phyloP scores from a whole-genome alignment of 805 yeast genomes.

The Metschnikowia amazonensis region DNA sequence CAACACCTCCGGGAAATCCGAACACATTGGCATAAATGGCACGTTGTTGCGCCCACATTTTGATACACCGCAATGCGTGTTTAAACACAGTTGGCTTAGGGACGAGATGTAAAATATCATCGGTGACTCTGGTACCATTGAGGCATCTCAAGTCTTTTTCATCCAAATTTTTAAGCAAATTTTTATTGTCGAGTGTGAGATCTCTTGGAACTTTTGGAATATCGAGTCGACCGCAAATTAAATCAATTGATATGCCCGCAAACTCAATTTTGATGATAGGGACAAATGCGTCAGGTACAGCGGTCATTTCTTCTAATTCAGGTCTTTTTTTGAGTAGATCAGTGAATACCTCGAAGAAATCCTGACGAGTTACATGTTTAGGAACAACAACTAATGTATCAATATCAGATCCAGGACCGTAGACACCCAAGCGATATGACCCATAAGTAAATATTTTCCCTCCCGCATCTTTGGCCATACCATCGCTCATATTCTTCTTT shows the following conservation, averaged over 20 bases:
- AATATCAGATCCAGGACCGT: slow-evolving; percentile 97
- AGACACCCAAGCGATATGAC: slow-evolving; percentile 90
- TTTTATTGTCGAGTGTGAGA: slow-evolving; percentile 78
- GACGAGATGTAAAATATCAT: slow-evolving; percentile 82
- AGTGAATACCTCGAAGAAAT: slow-evolving; percentile 84
- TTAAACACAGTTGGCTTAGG: slow-evolving; percentile 92
- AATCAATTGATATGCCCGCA: slow-evolving; percentile 88
- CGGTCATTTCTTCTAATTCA: slow-evolving; percentile 84
- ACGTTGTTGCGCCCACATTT: slow-evolving; percentile 94
- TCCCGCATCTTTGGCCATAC: slow-evolving; percentile 96
- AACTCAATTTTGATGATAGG: slow-evolving; percentile 90
- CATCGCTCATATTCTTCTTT: slow-evolving; percentile 89
- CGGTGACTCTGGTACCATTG: slow-evolving; percentile 97
- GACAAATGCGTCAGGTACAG: slow-evolving; percentile 97
- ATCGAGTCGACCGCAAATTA: slow-evolving; percentile 79
- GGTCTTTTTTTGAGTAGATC: slow-evolving; percentile 61
- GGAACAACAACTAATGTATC: slow-evolving; percentile 97
- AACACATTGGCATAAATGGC: slow-evolving; percentile 92
- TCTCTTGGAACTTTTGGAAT: slow-evolving; percentile 77
- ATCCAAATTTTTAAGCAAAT: slow-evolving; percentile 78
- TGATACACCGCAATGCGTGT: slow-evolving; percentile 87
- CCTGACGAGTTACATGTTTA: slow-evolving; percentile 86
- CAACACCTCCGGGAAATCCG: slow-evolving; percentile 99
- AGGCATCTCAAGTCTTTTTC: slow-evolving; percentile 86
- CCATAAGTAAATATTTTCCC: slow-evolving; percentile 97